phyloP scores from a whole-genome alignment of 192 early-diverging fungal genomes.

The Coemansia biformis region DNA sequence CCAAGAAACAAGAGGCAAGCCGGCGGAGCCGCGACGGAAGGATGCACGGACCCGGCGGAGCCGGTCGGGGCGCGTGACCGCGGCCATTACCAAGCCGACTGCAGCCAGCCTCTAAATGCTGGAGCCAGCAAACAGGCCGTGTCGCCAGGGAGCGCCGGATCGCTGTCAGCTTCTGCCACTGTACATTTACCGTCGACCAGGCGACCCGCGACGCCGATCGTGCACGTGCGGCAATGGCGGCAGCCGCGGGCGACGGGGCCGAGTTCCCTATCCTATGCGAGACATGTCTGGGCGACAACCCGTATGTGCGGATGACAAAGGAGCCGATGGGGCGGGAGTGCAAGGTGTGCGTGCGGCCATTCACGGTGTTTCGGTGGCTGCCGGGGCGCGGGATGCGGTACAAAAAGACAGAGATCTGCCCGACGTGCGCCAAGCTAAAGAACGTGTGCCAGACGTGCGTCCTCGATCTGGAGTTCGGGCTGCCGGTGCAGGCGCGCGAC shows the following conservation, averaged over 20 bases:
- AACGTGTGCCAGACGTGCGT: conserved; percentile 98
- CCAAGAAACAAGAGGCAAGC: no score
- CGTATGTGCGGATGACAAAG: conserved; percentile 96
- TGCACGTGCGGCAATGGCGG: neutral
- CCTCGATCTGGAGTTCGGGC: conserved; percentile 88
- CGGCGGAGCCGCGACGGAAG: no score
- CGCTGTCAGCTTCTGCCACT: neutral
- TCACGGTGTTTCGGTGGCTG: conserved; percentile 95
- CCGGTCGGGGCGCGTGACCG: no score
- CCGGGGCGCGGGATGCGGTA: conserved; percentile 92
- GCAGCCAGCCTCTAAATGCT: no score
- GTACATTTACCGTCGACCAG: neutral
- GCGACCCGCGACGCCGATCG: neutral
- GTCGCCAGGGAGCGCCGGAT: no score
- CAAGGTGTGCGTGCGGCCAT: conserved; percentile 86
- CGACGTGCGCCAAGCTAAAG: conserved; percentile 96
- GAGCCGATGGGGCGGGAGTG: conserved; percentile 70
- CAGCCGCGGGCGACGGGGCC: conserved; percentile 7
- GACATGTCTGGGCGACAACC: conserved; percentile 95
- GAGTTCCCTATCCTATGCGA: conserved; percentile 92
- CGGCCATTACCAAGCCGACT: no score
- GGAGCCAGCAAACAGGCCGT: no score
- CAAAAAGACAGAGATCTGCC: conserved; percentile 98
- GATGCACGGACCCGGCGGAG: no score
- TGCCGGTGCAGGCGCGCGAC: conserved; percentile 93